Base-by-base conservation (phyloP, 257 asterid species). In the Rehmannia glutinosa region DNA sequence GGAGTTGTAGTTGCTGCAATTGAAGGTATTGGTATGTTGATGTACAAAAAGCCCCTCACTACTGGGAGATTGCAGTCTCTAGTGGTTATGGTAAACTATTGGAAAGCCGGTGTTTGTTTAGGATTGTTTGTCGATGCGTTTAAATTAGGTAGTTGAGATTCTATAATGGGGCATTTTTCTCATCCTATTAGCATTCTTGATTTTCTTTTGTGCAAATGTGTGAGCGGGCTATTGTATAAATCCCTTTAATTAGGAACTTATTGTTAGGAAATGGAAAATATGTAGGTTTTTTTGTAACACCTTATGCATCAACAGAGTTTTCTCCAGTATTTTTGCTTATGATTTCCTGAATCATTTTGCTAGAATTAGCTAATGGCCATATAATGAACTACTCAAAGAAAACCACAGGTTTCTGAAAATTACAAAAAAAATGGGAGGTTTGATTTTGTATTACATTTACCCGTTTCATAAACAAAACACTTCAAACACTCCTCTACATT, bases 71-170 rank as follows among this genome's bases (percentile, higher is more conserved):
- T 91, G 67, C 91, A 88, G 76, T 81, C 88, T 69, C 62, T 91
- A 54, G 85, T 94, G 58, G 88, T 78, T 15, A 84, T 94, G 97
- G 64, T 94, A 16, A 94, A 94, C 73, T 91, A 86, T 41, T 94
- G 97, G 99, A 94, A 94, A 84, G 97, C 97, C 1, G 97, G 99
- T 69, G 89, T 94, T 66, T 86, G 97, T 76, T 84, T 94, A 73
- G 99, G 99, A 46, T 83, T 94, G n/a, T 94, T 94, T 73, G 99
- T 94, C 28, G 97, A 94, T 74, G 97, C 99, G 32, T 94, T 94
- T 76, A 94, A 94, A 58, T 79, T 91, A 72, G 99, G 99, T n/a
- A 93, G 97, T 80, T 93, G 78, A 84, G 11, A 56, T 76, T 71
- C 46, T 52, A n/a, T n/a, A n/a, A n/a, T n/a, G n/a, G n/a, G n/a